Evolutionary conservation across 1,139 yeast genomes (phyloP).

Genomic region (Pichia sp.): DNA sequence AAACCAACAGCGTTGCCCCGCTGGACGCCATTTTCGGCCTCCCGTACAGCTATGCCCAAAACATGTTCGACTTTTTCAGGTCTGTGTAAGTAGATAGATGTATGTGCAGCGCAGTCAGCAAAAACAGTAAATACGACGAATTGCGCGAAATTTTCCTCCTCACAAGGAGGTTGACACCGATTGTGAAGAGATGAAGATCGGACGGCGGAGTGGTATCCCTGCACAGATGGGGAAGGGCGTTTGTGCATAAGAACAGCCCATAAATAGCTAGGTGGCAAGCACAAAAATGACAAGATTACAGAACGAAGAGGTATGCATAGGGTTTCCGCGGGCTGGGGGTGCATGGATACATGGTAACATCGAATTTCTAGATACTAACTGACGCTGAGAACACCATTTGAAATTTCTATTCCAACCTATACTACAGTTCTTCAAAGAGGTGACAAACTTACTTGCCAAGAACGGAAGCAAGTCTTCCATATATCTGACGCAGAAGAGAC

Average conservation of each 20-base stretch:
- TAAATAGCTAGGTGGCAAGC: neutral
- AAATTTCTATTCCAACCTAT: conserved; percentile 10
- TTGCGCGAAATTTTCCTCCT: neutral
- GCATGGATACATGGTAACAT: no score
- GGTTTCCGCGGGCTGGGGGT: neutral
- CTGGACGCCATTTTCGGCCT: conserved; percentile 48
- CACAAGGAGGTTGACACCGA: neutral
- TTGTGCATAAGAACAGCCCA: neutral
- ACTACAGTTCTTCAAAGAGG: conserved; percentile 36
- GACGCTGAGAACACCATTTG: no score
- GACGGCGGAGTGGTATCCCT: neutral
- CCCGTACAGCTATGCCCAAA: conserved; percentile 30
- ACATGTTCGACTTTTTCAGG: conserved; percentile 13
- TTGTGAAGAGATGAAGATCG: neutral
- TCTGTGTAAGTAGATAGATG: neutral
- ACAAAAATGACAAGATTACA: conserved; percentile 16
- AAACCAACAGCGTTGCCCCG: conserved; percentile 22
- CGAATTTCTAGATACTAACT: no score
- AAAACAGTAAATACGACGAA: neutral
- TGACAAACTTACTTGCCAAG: conserved; percentile 27
- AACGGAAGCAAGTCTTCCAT: conserved; percentile 40
- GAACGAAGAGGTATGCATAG: conserved; percentile 21
- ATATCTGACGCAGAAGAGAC: conserved; percentile 40
- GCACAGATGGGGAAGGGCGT: neutral
- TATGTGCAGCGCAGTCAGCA: neutral